These are phyloP conservation scores for Lachancea lanzarotensis DNA, from an alignment of 805 yeast genomes.

Conservation along the genomic window DNA sequence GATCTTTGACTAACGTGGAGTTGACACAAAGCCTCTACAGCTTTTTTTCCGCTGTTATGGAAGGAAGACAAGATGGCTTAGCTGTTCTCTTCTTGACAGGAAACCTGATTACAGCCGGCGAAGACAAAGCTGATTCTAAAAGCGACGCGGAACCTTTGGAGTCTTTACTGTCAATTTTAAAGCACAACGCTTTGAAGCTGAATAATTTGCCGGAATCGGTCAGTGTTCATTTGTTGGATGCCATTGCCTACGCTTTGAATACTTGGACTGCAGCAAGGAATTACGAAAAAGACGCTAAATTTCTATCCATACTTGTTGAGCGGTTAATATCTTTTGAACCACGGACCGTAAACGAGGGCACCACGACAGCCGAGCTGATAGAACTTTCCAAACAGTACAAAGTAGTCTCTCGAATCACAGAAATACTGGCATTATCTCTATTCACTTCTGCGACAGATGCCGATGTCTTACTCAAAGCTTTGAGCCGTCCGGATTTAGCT, in stretches of 20 bases:
- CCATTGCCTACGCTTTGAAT: constrained; percentile 67
- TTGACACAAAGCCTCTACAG: constrained; percentile 52
- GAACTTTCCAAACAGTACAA: constrained; percentile 48
- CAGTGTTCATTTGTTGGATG: constrained; percentile 62
- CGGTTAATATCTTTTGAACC: constrained; percentile 34
- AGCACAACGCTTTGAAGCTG: constrained; percentile 46
- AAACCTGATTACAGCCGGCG: constrained; percentile 35
- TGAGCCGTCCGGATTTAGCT: constrained; percentile 36
- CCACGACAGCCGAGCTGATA: constrained; percentile 22
- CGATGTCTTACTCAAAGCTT: constrained; percentile 38
- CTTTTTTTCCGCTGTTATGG: constrained; percentile 61
- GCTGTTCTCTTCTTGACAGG: constrained; percentile 58
- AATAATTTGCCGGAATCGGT: constrained; percentile 53
- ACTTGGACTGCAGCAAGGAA: constrained; percentile 66
- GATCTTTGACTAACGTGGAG: constrained; percentile 46
- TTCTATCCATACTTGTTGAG: constrained; percentile 31
- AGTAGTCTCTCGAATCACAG: constrained; percentile 61
- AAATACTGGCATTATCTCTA: constrained; percentile 64
- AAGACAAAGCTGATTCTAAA: constrained; percentile 10
- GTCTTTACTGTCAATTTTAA: constrained; percentile 51
- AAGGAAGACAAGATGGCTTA: constrained; percentile 72
- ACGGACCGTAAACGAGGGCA: constrained; percentile 4
- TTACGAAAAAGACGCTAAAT: constrained; percentile 40
- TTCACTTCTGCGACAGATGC: constrained; percentile 47
- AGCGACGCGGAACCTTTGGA: constrained; percentile 13